A percentile compares a stretch with the other conserved stretches of the same genome.
phyloP scores from a whole-genome alignment of 1,284 basidiomycete genomes.

The Cutaneotrichosporon sp. region DNA sequence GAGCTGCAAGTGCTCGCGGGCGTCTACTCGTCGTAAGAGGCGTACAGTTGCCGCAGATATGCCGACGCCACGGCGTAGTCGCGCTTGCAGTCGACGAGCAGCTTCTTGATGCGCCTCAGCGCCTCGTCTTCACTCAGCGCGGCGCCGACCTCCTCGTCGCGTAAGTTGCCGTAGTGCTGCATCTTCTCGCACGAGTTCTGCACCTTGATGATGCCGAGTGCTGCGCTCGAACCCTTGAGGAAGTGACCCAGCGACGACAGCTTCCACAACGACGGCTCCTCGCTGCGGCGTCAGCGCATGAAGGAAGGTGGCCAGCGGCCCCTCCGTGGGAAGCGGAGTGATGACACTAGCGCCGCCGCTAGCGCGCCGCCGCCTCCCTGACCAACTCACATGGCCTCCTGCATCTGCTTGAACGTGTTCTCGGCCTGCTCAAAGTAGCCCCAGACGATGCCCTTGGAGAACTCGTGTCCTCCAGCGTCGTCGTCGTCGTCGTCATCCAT shows the following conservation, averaged over 20 bases:
- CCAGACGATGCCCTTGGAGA: constrained; percentile 72
- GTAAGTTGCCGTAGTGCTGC: constrained; percentile 73
- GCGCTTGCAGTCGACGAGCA: constrained; percentile 60
- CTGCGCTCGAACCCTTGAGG: constrained; percentile 91
- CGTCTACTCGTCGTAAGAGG: constrained; percentile 6
- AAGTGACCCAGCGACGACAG: constrained; percentile 84
- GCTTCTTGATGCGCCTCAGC: constrained; percentile 62
- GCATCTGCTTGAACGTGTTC: constrained; percentile 75
- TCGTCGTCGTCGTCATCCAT: constrained; percentile 75
- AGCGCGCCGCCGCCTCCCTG: background rate
- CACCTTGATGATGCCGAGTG: constrained; percentile 78
- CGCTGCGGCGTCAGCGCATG: constrained; percentile 14
- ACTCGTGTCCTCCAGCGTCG: constrained; percentile 61
- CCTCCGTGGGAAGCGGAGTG: background rate
- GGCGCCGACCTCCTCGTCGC: constrained; percentile 54
- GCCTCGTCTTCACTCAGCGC: constrained; percentile 63
- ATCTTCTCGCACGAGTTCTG: constrained; percentile 82
- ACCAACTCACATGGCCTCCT: constrained; percentile 69
- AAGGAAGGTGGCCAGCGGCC: background rate
- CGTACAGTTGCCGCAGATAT: constrained; percentile 61
- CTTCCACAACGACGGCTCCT: constrained; percentile 41
- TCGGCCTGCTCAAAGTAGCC: constrained; percentile 79
- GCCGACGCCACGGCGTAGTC: constrained; percentile 63
- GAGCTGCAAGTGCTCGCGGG: background rate
- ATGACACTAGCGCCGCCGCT: background rate